Conservation (phyloP, 495 filamentous ascomycete genomes). For the Trichoderma erinaceum region DNA sequence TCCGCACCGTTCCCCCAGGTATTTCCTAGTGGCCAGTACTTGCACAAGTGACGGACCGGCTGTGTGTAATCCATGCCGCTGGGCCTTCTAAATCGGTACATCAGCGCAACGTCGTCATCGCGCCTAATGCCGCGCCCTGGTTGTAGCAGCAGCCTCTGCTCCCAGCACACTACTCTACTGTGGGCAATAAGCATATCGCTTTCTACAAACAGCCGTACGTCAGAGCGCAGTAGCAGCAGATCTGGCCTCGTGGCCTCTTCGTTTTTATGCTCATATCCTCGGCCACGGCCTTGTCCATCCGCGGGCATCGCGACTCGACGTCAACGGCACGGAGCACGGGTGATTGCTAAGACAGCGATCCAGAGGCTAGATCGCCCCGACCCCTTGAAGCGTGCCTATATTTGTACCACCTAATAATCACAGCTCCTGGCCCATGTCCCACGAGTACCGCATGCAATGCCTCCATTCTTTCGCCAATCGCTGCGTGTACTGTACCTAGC, state of each 20-base stretch:
- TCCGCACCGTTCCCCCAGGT: constrained; percentile 12
- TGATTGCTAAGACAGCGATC: neutral
- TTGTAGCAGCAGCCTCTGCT: neutral
- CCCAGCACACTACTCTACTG: neutral
- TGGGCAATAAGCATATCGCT: neutral
- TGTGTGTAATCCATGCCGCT: neutral
- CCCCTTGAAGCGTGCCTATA: neutral
- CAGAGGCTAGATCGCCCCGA: constrained; percentile 5
- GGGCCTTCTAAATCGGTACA: neutral
- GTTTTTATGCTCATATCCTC: neutral
- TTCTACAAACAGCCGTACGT: neutral
- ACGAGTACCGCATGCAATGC: no score
- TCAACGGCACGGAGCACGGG: neutral
- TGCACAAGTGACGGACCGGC: neutral
- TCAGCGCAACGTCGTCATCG: constrained; percentile 2
- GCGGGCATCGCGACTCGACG: neutral
- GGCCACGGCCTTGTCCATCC: neutral
- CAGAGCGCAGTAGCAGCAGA: neutral
- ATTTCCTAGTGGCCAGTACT: neutral
- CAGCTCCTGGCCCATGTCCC: no score
- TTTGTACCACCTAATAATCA: neutral
- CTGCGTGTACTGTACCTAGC: neutral
- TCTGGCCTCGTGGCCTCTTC: neutral
- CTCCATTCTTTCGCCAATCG: no score
- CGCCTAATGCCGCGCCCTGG: neutral